Conservation (phyloP, 2,329 filamentous ascomycete species). For the Achaetomium macrosporum region DNA sequence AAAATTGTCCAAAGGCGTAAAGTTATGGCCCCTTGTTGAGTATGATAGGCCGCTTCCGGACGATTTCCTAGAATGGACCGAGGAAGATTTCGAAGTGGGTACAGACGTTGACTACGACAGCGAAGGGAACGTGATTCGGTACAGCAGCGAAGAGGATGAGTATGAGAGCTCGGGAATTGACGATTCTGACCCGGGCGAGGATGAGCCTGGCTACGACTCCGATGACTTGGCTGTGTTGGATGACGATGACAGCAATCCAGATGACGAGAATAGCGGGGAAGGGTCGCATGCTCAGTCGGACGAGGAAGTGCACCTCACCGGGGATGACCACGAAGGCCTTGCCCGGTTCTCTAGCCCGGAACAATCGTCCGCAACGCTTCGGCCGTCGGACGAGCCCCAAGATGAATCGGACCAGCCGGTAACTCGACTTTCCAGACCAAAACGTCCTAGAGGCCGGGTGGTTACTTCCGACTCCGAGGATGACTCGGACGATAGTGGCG, state of each 20-base stretch:
- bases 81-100: too few species aligned
- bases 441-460: conserved; percentile 9
- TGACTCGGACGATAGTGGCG: conserved; percentile 4
- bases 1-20: too few species aligned
- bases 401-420: conserved; percentile 6
- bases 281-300: neutral
- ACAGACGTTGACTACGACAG: too few species aligned
- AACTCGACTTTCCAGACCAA: neutral
- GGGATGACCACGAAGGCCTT: neutral
- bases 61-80: too few species aligned
- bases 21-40: too few species aligned
- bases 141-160: conserved; percentile 9
- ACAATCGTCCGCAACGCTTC: conserved; percentile 8
- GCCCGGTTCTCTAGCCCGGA: conserved; percentile 18
- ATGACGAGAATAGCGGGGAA: neutral
- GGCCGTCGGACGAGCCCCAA: neutral
- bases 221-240: conserved; percentile 13
- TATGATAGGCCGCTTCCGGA: too few species aligned
- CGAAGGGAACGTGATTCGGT: neutral
- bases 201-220: neutral
- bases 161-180: conserved; percentile 22
- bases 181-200: conserved; percentile 16
- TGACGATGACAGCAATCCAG: conserved; percentile 6
- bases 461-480: conserved; percentile 15
- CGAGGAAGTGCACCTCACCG: neutral